phyloP scores from a whole-genome alignment of 192 early-diverging fungal species.

The Pecoramyces ruminantium region DNA sequence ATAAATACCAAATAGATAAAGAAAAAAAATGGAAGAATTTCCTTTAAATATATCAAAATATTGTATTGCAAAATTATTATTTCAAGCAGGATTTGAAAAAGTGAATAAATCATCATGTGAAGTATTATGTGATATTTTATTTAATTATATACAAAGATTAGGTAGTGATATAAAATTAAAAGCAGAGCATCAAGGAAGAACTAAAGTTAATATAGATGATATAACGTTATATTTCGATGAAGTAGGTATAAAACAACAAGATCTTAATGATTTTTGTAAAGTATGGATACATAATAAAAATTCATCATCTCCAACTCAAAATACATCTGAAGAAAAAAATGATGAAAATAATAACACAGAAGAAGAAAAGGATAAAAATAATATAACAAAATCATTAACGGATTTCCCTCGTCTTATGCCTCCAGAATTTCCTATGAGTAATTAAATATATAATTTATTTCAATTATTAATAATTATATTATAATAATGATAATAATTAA shows the following conservation, averaged over 20 bases:
- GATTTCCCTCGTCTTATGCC: neutral
- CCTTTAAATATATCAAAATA: neutral
- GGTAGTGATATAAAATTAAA: neutral
- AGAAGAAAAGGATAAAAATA: neutral
- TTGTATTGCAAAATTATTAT: neutral
- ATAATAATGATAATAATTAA: too few relatives aligned
- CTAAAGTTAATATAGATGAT: neutral
- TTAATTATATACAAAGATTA: neutral
- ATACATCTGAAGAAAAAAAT: neutral
- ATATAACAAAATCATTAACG: neutral
- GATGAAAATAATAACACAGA: neutral
- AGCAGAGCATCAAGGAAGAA: neutral
- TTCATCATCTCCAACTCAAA: neutral
- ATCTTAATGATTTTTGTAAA: neutral
- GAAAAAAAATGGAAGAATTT: neutral
- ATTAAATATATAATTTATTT: neutral
- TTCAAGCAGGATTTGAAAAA: neutral
- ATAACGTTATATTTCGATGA: neutral
- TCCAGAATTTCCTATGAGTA: neutral
- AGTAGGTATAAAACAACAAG: neutral
- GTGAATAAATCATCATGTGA: neutral
- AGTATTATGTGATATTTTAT: neutral
- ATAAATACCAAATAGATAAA: neutral
- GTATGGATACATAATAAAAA: neutral
- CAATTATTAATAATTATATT: too few relatives aligned